Conservation (phyloP, 179 eudicot species). For the Patellifolia procumbens region DNA sequence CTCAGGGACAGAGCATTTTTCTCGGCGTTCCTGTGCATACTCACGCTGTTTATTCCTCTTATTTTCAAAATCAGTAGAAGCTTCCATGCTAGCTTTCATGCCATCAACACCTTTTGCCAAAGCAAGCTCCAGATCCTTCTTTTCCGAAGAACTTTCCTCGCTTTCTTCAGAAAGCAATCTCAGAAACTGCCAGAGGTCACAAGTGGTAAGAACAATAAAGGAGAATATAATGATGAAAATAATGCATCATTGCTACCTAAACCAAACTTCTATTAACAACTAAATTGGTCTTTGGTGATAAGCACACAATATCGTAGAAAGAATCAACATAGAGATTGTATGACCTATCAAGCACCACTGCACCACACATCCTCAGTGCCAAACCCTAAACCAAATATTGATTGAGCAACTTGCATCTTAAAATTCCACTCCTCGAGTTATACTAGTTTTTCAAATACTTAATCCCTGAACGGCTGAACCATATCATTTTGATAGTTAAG, state of each 20-base stretch:
- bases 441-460: no score
- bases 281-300: neutral
- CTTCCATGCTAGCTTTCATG: constrained; percentile 66
- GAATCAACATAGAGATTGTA: neutral
- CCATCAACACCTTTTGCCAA: constrained; percentile 70
- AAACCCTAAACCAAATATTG: neutral
- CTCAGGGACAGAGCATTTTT: constrained; percentile 52
- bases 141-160: constrained; percentile 47
- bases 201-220: constrained; percentile 10
- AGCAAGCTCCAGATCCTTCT: constrained; percentile 60
- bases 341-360: no score
- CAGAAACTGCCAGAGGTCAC: constrained; percentile 57
- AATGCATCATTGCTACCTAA: neutral
- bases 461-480: neutral
- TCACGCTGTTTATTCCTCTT: constrained; percentile 64
- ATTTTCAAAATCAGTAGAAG: constrained; percentile 38
- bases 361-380: neutral
- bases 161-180: constrained; percentile 75
- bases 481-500: neutral
- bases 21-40: constrained; percentile 62
- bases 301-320: neutral
- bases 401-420: neutral
- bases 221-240: neutral
- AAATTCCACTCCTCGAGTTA: neutral
- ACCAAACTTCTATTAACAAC: neutral